Evolutionary conservation across 75 land plant species (phyloP), one percentile per base, ranked within the genome.

Genomic region (Picea sitchensis): DNA sequence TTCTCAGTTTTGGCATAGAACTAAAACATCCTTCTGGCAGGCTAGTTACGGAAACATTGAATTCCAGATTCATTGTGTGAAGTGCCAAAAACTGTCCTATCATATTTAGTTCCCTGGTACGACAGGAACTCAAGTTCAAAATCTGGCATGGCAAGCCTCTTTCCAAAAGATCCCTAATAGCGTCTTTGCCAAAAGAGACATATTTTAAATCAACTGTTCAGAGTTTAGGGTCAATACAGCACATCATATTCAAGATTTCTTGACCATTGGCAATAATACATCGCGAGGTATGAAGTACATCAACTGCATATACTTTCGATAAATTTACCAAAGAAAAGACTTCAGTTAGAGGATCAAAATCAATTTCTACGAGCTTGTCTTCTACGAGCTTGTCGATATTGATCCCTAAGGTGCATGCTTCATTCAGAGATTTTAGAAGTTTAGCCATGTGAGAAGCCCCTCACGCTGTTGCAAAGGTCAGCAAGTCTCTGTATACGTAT

Each of bases 221-320:
- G 64, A 91, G 87, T 80, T 89, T 91, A 38, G 79, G 63, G 38
- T 80, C 78, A 64, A 86, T 76, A 38, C 86, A 83, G 65, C 79
- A 84, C 65, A 93, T 76, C 58, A 93, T 69, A n/a, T 85, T 79
- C 60, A 89, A 75, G 67, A 88, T 82, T 76, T 71, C 58, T 71
- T 88, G 85, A 65, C 91, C 90, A 78, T 79, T 82, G 36, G 86
- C 78, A n/a, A 58, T 44, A 11, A 78, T 56, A 76, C 83, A 82
- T 77, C 83, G 78, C 12, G 88, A 81, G 59, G 76, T 86, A 77
- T 83, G 81, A 32, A 80, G 31, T 12, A 93, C 64, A 78, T 93
- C 91, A 59, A 93, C 92, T 73, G 93, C 91, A 79, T 89, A 88
- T 73, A 90, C 77, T 78, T 88, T 93, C 32, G 91, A 91, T 41